These are phyloP conservation scores for Xylaria castorea DNA, from an alignment of 495 filamentous ascomycete species.

Conservation along the genomic window DNA sequence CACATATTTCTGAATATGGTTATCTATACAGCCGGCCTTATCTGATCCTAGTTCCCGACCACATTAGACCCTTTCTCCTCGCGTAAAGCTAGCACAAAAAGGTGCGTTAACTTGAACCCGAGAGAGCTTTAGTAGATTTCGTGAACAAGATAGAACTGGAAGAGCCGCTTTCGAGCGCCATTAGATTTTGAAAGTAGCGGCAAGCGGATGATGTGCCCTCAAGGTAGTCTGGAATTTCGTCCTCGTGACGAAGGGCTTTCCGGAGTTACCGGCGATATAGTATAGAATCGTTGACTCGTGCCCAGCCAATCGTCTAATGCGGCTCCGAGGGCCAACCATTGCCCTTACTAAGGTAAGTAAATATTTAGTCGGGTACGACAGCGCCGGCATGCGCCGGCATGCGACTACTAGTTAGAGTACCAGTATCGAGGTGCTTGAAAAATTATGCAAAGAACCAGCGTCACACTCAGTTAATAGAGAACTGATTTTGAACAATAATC, in stretches of 20 bases:
- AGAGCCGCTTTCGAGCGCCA: neutral
- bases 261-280: conserved; percentile 15
- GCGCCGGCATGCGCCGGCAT: too few species aligned
- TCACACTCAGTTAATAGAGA: neutral
- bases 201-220: neutral
- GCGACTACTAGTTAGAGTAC: neutral
- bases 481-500: neutral
- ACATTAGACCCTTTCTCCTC: neutral
- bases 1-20: neutral
- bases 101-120: neutral
- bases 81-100: neutral
- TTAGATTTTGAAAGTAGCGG: neutral
- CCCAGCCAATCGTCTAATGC: neutral
- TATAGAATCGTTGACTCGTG: neutral
- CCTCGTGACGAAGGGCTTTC: neutral
- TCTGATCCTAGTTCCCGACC: neutral
- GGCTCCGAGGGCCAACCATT: neutral
- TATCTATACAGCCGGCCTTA: neutral
- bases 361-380: neutral
- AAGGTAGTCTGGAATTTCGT: neutral
- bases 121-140: neutral
- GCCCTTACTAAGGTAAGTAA: neutral
- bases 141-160: neutral
- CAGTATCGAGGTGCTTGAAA: neutral
- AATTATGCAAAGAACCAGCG: neutral